These are phyloP conservation scores for Xylariaceae sp. DNA, from an alignment of 2,329 filamentous ascomycete species.

Conservation along the genomic window DNA sequence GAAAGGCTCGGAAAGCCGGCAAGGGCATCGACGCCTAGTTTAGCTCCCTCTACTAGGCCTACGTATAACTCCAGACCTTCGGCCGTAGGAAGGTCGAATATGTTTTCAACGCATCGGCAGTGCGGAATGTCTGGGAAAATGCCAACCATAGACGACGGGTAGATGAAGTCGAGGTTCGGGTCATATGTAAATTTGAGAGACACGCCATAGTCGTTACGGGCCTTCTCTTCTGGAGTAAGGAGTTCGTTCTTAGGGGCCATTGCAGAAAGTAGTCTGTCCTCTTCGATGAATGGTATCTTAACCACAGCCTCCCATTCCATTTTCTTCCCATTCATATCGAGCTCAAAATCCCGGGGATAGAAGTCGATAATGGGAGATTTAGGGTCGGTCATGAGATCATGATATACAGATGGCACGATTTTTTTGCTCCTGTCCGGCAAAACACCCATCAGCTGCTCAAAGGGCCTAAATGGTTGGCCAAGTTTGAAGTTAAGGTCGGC, in stretches of 20 bases:
- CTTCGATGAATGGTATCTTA: conserved; percentile 98
- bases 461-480: conserved; percentile 93
- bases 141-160: conserved; percentile 85
- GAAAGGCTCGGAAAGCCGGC: conserved; percentile 93
- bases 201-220: conserved; percentile 88
- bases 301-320: conserved; percentile 99
- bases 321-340: conserved; percentile 99
- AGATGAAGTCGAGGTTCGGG: conserved; percentile 76
- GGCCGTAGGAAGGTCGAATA: conserved; percentile 91
- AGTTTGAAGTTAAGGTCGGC: conserved; percentile 92
- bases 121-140: conserved; percentile 87
- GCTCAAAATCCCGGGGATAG: conserved; percentile 93
- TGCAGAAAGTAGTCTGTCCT: conserved; percentile 80
- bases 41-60: conserved; percentile 82
- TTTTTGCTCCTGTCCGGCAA: conserved; percentile 96
- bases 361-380: conserved; percentile 96
- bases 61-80: conserved; percentile 87
- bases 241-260: conserved; percentile 85
- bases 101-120: conserved; percentile 93
- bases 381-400: conserved; percentile 88
- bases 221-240: conserved; percentile 78
- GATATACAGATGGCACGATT: conserved; percentile 87
- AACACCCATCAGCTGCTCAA: conserved; percentile 97
- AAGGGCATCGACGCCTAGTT: conserved; percentile 81
- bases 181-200: conserved; percentile 92